Evolutionary conservation across 169 alveolate genomes (phyloP), one percentile per base, ranked within the genome.

Genomic region (Eimeria acervulina): DNA sequence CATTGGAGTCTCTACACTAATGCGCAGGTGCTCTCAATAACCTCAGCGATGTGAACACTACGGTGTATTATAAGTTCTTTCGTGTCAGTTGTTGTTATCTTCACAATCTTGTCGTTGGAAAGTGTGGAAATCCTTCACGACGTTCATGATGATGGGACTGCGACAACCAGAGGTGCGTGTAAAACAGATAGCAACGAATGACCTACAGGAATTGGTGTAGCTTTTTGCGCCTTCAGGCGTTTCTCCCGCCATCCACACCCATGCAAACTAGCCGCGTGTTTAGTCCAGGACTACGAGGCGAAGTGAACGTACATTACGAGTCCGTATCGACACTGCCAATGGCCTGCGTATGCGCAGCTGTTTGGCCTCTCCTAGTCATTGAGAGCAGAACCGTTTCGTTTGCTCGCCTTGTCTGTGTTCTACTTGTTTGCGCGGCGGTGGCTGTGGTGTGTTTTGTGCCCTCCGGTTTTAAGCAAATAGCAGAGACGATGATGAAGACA

Each of bases 1-100:
- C 93, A 85, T 38, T 85, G 93, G 93, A 85, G 93, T 38, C 59
- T 85, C 59, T 85, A 85, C 40, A 85, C 93, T 12, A 38, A 85
- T 61, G 59, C 61, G 42, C 76, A 85, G 93, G 93, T 85, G 26
- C 33, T 5, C 4, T 17, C 10, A 70, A 13, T 17, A 51, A 51
- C 44, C 33, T 19, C 3, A 66, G 42, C 7, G 21, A 66, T 66
- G 78, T 10, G 5, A 26, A 7, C 33, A 8, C 26, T 42, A 66
- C 10, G 44, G 44, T 7, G 78, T 28, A 2, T 31, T 31, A 66
- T 63, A 21, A 12, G 68, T 17, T 21, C 15, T 26, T 63, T 63
- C 74, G 74, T 63, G 42, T 19, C 38, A 66, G 40, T 66, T 66
- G 23, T 26, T 28, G 78, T 42, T 28, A 42, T 26, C 26, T 52